Percentiles rank a stretch among this genome's conserved stretches.
Conservation (phyloP, 139 green algal species). For the Micractinium conductrix region DNA sequence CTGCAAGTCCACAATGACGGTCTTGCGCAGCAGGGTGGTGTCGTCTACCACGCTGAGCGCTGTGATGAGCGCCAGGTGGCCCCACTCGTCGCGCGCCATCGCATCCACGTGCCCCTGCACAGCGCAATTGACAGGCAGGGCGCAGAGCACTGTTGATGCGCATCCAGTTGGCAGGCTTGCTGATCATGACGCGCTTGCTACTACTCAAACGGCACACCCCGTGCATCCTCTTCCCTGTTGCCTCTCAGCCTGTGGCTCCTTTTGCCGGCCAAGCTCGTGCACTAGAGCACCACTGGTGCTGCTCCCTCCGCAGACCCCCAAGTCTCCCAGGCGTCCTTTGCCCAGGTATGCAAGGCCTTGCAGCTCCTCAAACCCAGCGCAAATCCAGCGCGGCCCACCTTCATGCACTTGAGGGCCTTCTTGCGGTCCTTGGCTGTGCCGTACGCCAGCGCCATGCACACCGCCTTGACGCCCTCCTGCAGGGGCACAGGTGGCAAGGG, state of each 20-base stretch:
- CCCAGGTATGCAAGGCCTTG: no score
- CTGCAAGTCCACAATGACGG: constrained; percentile 70
- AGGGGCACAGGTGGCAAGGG: background rate
- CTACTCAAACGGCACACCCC: no score
- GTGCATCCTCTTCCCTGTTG: background rate
- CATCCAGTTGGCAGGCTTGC: background rate
- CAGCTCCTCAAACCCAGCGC: background rate
- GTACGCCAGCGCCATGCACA: constrained; percentile 77
- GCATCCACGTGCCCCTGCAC: constrained; percentile 67
- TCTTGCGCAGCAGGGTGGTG: constrained; percentile 81
- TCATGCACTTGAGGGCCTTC: constrained; percentile 80
- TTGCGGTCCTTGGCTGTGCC: constrained; percentile 83
- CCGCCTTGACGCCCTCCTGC: constrained; percentile 75
- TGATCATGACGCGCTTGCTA: background rate
- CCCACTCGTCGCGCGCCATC: constrained; percentile 85
- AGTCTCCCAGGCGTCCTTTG: background rate
- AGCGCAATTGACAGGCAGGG: background rate
- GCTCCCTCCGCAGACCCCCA: background rate
- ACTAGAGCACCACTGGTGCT: background rate
- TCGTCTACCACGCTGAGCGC: constrained; percentile 83
- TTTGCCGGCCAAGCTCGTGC: no score
- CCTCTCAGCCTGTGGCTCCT: background rate
- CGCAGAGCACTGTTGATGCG: background rate
- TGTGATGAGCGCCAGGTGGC: constrained; percentile 70
- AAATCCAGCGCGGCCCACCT: constrained; percentile 43